These are phyloP conservation scores for Pythium periplocum DNA, from an alignment of 352 stramenopile species.

Conservation along the genomic window DNA sequence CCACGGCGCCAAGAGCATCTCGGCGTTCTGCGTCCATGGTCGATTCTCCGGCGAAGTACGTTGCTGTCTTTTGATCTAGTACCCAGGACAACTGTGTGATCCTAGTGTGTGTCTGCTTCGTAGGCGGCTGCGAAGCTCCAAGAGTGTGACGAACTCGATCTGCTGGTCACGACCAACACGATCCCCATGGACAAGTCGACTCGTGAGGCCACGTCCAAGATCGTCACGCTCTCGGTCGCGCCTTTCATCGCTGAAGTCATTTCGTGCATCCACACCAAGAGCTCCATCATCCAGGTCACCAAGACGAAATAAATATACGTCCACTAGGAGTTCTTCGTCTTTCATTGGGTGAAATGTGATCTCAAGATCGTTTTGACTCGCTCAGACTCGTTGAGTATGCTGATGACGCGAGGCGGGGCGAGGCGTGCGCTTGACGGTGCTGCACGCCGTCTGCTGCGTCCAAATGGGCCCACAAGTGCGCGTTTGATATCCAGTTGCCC, in stretches of 20 bases:
- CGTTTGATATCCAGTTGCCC: no score
- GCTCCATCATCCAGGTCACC: conserved; percentile 78
- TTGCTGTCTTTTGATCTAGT: conserved; percentile 3
- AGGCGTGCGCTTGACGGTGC: no score
- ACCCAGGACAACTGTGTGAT: background rate
- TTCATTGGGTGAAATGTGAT: no score
- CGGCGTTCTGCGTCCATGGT: conserved; percentile 78
- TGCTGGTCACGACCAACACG: conserved; percentile 84
- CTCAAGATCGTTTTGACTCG: no score
- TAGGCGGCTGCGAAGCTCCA: conserved; percentile 57
- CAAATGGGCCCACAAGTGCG: no score
- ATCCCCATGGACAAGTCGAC: conserved; percentile 45
- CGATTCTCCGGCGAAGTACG: conserved; percentile 77
- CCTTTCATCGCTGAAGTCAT: conserved; percentile 87
- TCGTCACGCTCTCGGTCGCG: conserved; percentile 81
- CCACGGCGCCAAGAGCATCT: conserved; percentile 69
- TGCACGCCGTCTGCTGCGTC: no score
- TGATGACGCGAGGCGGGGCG: no score
- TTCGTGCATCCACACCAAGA: conserved; percentile 84
- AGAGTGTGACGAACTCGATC: conserved; percentile 69
- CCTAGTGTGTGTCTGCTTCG: background rate
- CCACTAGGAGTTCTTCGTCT: no score
- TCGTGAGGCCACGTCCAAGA: conserved; percentile 48
- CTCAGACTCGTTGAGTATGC: no score
- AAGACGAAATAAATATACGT: conserved; percentile 56